Evolutionary conservation across 352 stramenopile genomes (phyloP), one percentile per base, ranked within the genome.

Genomic region (Aphanomyces euteiches): DNA sequence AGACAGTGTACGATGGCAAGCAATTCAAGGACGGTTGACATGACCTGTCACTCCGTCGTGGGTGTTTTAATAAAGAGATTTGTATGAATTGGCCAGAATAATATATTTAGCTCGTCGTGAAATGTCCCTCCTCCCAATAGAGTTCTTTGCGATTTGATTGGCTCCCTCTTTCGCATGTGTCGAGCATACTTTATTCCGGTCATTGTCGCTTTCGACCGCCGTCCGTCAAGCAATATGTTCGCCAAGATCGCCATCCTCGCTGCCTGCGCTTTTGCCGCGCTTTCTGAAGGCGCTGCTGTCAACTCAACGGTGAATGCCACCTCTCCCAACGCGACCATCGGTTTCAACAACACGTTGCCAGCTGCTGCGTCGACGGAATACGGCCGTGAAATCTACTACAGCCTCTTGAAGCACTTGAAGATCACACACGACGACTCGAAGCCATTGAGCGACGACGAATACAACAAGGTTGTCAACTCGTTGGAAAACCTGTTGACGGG

Each of bases 351-450:
- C 8, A 40, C 54, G 15, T 37, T 61, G 10, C 54, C 54, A 12
- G 54, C 54, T 36, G 61, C 34, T 28, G 61, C 19, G 13, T n/a
- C 48, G n/a, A 54, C 61, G 5, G 21, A 28, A 36, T 69, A 69
- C 61, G 40, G 36, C 48, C n/a, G 7, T n/a, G 40, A 21, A 15
- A 12, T 69, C 4, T 60, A 58, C 21, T 40, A n/a, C 48, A 45
- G 19, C n/a, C 8, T 69, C 13, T 50, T 69, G 36, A 45, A 15
- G 5, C 8, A 69, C 5, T 34, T 69, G 8, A 47, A 69, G 17
- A 69, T 69, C 36, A n/a, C 56, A 59, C 61, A 69, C 61, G 38
- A 58, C 61, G 61, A 69, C 34, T 28, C 7, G 1, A 21, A 69
- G 39, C 61, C 61, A 37, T 56, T 69, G 38, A 56, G 28, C 34